Conservation (phyloP, 2,329 filamentous ascomycete genomes). For the Exophiala mesophila region DNA sequence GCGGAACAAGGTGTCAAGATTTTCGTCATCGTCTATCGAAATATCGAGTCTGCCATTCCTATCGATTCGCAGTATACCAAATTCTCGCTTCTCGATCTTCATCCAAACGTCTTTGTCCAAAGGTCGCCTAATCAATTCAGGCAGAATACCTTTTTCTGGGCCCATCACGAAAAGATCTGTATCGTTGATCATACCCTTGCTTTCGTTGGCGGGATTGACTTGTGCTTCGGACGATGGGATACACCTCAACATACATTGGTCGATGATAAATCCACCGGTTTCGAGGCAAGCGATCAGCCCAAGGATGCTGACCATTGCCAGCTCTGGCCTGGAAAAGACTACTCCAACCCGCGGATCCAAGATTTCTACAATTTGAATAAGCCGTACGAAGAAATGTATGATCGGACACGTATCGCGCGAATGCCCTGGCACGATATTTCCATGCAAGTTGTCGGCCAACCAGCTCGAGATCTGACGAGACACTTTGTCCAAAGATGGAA, state of each 20-base stretch:
- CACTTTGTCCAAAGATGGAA: slow-evolving; percentile 99
- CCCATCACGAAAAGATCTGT: slow-evolving; percentile 97
- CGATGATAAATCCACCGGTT: slow-evolving; percentile 92
- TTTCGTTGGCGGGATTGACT: slow-evolving; percentile 90
- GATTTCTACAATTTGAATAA: slow-evolving; percentile 92
- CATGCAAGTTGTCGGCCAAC: slow-evolving; percentile 97
- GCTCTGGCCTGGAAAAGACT: slow-evolving; percentile 95
- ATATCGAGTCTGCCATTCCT: slow-evolving; percentile 92
- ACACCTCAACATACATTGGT: slow-evolving; percentile 85
- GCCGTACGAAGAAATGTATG: slow-evolving; percentile 98
- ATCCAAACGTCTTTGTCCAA: slow-evolving; percentile 94
- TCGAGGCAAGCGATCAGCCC: slow-evolving; percentile 70
- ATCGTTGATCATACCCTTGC: slow-evolving; percentile 94
- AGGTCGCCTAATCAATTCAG: slow-evolving; percentile 95
- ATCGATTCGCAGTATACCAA: slow-evolving; percentile 99
- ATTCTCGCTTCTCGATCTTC: slow-evolving; percentile 87
- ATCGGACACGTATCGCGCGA: slow-evolving; percentile 76
- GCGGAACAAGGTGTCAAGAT: slow-evolving; percentile 94
- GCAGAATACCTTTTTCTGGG: slow-evolving; percentile 99
- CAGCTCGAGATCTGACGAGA: slow-evolving; percentile 84
- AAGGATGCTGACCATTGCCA: slow-evolving; percentile 93
- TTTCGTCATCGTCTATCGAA: slow-evolving; percentile 95
- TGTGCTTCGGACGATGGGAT: slow-evolving; percentile 97
- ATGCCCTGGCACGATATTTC: slow-evolving; percentile 99
- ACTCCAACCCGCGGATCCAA: slow-evolving; percentile 90